Conservation (phyloP, 768 basidiomycete species). For the Suillus subalutaceus region DNA sequence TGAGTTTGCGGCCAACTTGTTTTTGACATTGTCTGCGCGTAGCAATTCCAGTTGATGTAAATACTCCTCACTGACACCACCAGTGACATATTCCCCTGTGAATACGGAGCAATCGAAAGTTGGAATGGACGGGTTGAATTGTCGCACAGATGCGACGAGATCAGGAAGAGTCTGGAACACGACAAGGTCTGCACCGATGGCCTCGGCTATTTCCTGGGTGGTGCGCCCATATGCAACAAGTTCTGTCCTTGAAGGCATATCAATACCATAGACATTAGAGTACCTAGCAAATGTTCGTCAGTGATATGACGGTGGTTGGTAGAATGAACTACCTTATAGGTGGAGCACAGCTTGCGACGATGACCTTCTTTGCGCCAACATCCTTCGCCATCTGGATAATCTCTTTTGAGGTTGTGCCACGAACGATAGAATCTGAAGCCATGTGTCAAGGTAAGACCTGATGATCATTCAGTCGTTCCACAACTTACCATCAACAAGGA, state of each 20-base stretch:
- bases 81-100: constrained; percentile 95
- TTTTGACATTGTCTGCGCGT: constrained; percentile 82
- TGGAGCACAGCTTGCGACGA: constrained; percentile 96
- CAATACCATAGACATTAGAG: constrained; percentile 98
- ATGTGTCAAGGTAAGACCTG: not conserved
- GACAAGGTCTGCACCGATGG: constrained; percentile 93
- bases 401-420: constrained; percentile 97
- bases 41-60: constrained; percentile 71
- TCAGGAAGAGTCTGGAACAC: constrained; percentile 94
- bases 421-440: constrained; percentile 88
- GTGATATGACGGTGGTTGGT: constrained; percentile 4
- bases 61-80: constrained; percentile 86
- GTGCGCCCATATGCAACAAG: constrained; percentile 86
- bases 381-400: constrained; percentile 99
- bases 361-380: constrained; percentile 94
- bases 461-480: not conserved
- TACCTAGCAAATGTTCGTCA: constrained; percentile 44
- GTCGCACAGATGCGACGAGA: constrained; percentile 81
- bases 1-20: constrained; percentile 42
- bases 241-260: constrained; percentile 96
- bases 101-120: constrained; percentile 97
- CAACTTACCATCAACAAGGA: constrained; percentile 88
- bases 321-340: constrained; percentile 72
- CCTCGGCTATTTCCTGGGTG: constrained; percentile 67
- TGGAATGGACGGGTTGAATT: constrained; percentile 76